A percentile compares a stretch with the other conserved stretches of the same genome.
phyloP scores from a whole-genome alignment of 2,329 filamentous ascomycete species.

The Exophiala sp. region DNA sequence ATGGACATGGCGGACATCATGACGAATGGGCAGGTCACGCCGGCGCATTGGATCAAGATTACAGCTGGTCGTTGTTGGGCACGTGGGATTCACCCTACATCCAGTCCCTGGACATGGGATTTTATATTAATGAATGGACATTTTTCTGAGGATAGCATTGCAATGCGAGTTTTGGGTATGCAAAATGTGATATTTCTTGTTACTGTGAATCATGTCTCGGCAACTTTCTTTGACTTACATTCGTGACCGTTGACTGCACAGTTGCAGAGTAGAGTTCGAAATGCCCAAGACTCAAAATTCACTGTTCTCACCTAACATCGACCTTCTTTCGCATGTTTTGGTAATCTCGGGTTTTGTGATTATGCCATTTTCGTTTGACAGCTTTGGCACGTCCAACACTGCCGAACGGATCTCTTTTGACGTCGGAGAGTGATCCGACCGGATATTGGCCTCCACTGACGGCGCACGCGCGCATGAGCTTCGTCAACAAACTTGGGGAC shows the following conservation, averaged over 20 bases:
- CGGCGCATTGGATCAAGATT: constrained; percentile 6
- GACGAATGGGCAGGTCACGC: constrained; percentile 8
- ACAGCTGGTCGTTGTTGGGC: constrained; percentile 12
- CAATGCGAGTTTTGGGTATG: constrained; percentile 14
- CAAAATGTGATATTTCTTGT: constrained; percentile 16
- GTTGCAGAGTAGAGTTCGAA: too few relatives aligned
- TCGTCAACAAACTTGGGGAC: too few relatives aligned
- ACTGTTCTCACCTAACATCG: too few relatives aligned
- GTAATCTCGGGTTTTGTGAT: neutral
- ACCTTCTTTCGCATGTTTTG: neutral
- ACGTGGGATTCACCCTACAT: constrained; percentile 12
- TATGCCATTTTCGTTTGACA: neutral
- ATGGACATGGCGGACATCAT: constrained; percentile 14
- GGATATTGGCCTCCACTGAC: too few relatives aligned
- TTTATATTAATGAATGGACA: constrained; percentile 16
- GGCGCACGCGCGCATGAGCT: too few relatives aligned
- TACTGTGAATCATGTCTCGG: neutral
- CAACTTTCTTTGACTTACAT: neutral
- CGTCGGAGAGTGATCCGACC: too few relatives aligned
- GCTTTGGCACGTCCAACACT: neutral
- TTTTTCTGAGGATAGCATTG: constrained; percentile 21
- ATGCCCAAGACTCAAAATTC: too few relatives aligned
- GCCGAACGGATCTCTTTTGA: too few relatives aligned
- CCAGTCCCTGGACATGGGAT: constrained; percentile 16
- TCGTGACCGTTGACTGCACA: too few relatives aligned